A percentile compares a stretch with the other conserved stretches of the same genome.
Conservation (phyloP, 345 rosid species). For the Schrenkiella parvula region DNA sequence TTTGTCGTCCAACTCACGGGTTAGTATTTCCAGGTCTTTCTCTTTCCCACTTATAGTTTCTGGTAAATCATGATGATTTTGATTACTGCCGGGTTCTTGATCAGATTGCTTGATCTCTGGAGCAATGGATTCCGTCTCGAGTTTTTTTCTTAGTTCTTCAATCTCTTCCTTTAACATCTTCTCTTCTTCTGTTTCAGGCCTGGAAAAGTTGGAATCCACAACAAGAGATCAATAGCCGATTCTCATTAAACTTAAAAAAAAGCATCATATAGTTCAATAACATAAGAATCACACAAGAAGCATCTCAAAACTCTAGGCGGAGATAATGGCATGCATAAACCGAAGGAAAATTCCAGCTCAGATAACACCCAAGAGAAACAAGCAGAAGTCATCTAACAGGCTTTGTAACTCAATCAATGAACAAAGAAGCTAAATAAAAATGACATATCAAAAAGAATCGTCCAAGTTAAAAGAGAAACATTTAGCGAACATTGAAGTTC, state of each 20-base stretch:
- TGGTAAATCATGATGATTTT: slow-evolving; percentile 33
- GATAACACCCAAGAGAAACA: not conserved
- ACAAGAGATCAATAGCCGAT: slow-evolving; percentile 1
- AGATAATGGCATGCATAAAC: not conserved
- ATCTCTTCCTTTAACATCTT: slow-evolving; percentile 65
- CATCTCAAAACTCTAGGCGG: not conserved
- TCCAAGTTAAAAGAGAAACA: not conserved
- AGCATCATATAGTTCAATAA: not conserved
- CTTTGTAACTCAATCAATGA: not conserved
- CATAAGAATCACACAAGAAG: slow-evolving; percentile 8
- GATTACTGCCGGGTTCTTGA: slow-evolving; percentile 37
- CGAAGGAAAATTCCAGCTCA: not conserved
- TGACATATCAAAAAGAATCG: not conserved
- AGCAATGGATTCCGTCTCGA: slow-evolving; percentile 37
- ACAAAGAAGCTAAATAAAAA: not conserved
- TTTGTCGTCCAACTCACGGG: slow-evolving; percentile 68
- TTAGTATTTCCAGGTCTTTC: slow-evolving; percentile 55
- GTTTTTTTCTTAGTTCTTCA: slow-evolving; percentile 50
- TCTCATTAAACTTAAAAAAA: not conserved
- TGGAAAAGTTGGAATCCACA: slow-evolving; percentile 34
- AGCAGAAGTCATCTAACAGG: not conserved
- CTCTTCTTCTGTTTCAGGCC: slow-evolving; percentile 86
- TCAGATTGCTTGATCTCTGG: slow-evolving; percentile 34
- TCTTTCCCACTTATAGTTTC: slow-evolving; percentile 56
- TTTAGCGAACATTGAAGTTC: not conserved